Base-by-base conservation (phyloP, 2,329 filamentous ascomycete species). In the Davidsoniella virescens region DNA sequence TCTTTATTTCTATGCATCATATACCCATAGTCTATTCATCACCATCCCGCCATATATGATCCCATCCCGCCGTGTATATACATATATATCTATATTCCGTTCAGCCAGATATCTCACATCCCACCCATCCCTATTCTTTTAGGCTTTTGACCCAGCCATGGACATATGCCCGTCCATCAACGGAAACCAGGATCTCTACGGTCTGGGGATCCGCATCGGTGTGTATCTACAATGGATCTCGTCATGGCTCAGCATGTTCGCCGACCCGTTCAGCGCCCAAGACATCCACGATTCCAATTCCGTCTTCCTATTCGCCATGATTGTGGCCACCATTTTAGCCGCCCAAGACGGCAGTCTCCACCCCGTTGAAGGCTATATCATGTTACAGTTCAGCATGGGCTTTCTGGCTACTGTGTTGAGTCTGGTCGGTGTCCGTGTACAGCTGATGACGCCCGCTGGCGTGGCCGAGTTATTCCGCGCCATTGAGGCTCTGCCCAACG, bases 181-280 rank as follows among this genome's bases (percentile, higher is more conserved):
- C 18, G 59, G 58, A 51, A 55, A 59, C 43, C 8, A 51, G 44
- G 58, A 60, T 41, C 54, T 60, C 18, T 60, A 60, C 53, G 59
- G 59, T 29, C 55, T 60, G 18, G 59, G 59, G 37, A 59, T 60
- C 53, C 56, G 59, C 38, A 38, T 60, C 49, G 58, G 58, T 47
- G 56, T 60, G 44, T 60, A 60, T 50, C 52, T 60, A 36, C 57
- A 60, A 45, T 52, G 50, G 50, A 23, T 52, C 38, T 52, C 50
- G 9, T 52, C 50, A 7, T 47, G 43, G 42, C 23, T 52, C 39
- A 36, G 37, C 39, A 20, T 52, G 23, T 18, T 49, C 17, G 50
- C 44, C 45, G 50, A 52, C 39, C 44, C 50, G 29, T 25, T 41
- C 16, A 33, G 44, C 23, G 50, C 50, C 23, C 50, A 52, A 37